These are phyloP conservation scores for Skeletonema grethae DNA, from an alignment of 108 stramenopile genomes.

Conservation along the genomic window DNA sequence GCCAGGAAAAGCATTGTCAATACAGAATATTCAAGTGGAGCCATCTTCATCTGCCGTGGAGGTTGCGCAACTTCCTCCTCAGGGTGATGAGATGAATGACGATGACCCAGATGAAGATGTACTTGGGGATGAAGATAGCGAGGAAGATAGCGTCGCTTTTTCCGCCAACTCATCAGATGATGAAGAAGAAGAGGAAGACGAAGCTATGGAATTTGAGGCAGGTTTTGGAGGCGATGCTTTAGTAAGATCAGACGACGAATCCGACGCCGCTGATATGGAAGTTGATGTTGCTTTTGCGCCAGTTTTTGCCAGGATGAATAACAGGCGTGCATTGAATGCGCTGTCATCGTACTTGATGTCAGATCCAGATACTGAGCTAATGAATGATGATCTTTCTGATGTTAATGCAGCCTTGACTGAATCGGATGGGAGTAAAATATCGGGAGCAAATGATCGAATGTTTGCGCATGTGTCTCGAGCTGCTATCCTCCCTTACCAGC, in stretches of 20 bases:
- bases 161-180: slow-evolving; percentile 22
- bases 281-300: slow-evolving; percentile 31
- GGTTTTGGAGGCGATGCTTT: slow-evolving; percentile 26
- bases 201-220: slow-evolving; percentile 53
- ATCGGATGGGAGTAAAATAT: slow-evolving; percentile 38
- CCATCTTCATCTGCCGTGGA: slow-evolving; percentile 47
- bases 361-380: slow-evolving; percentile 9
- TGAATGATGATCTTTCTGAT: slow-evolving; percentile 50
- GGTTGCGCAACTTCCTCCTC: slow-evolving; percentile 30
- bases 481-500: slow-evolving; percentile 80
- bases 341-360: not conserved
- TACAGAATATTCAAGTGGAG: slow-evolving; percentile 43
- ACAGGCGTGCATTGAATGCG: not conserved
- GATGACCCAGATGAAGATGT: slow-evolving; percentile 17
- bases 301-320: not conserved
- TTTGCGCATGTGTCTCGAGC: slow-evolving; percentile 77
- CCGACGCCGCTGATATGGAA: slow-evolving; percentile 51
- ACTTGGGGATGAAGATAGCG: slow-evolving; percentile 19
- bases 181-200: slow-evolving; percentile 63
- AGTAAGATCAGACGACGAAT: slow-evolving; percentile 36
- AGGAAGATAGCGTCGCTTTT: slow-evolving; percentile 33
- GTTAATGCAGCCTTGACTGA: slow-evolving; percentile 36
- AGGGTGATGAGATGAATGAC: slow-evolving; percentile 8
- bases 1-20: not conserved
- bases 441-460: slow-evolving; percentile 30